Percentiles rank a stretch among this genome's conserved stretches.
phyloP scores from a whole-genome alignment of 306 rosid species.

The Trichosanthes cucumerina region DNA sequence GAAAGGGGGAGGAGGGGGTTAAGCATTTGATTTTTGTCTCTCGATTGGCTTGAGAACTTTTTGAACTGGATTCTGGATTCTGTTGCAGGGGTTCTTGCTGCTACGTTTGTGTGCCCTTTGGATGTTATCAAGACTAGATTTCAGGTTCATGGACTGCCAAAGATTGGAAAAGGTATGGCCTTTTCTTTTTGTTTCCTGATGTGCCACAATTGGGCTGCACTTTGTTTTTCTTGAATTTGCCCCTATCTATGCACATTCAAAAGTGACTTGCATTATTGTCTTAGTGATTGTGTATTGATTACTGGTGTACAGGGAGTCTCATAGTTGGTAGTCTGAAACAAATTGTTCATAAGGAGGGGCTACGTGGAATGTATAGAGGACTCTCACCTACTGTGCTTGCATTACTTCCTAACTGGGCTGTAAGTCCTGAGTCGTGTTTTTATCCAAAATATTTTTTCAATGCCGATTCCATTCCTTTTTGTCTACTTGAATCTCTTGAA shows the following conservation, averaged over 20 bases:
- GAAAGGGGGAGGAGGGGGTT: background rate
- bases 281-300: background rate
- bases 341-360: constrained; percentile 67
- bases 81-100: constrained; percentile 58
- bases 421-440: constrained; percentile 26
- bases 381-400: constrained; percentile 79
- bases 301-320: constrained; percentile 41
- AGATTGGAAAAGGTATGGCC: constrained; percentile 22
- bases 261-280: background rate
- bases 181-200: background rate
- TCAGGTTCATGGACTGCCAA: constrained; percentile 68
- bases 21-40: background rate
- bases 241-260: background rate
- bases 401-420: constrained; percentile 90
- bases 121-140: constrained; percentile 84
- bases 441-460: background rate
- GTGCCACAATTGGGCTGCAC: background rate
- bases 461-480: background rate
- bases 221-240: background rate
- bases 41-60: background rate
- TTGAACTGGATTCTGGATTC: background rate
- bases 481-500: background rate
- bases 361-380: constrained; percentile 90
- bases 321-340: constrained; percentile 68
- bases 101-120: constrained; percentile 79